phyloP scores from a whole-genome alignment of 1,139 yeast genomes.

The Protomyces gravidus region DNA sequence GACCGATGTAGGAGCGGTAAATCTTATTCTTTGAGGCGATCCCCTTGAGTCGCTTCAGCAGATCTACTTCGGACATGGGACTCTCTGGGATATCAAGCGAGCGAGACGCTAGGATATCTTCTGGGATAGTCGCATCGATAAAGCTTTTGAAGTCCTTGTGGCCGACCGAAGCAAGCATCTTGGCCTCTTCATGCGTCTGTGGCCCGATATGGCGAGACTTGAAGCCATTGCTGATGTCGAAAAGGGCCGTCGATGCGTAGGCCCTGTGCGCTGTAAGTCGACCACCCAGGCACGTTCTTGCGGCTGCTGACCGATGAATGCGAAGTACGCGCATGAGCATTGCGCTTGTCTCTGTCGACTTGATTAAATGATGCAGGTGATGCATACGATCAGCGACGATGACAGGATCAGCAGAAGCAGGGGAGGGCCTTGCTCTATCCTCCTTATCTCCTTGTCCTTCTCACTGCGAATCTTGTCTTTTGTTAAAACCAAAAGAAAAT shows the following conservation, averaged over 20 bases:
- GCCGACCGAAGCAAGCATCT: constrained; percentile 65
- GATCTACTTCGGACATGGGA: constrained; percentile 80
- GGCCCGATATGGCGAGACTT: constrained; percentile 84
- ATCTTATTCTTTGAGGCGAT: constrained; percentile 74
- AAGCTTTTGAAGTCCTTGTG: constrained; percentile 66
- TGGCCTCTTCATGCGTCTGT: constrained; percentile 53
- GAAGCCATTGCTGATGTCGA: constrained; percentile 19
- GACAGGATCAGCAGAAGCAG: no score
- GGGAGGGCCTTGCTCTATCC: no score
- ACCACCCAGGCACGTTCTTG: no score
- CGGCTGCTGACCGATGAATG: not conserved
- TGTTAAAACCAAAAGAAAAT: no score
- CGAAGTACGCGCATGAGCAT: not conserved
- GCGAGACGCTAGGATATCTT: constrained; percentile 64
- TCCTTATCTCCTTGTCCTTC: no score
- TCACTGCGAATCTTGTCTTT: no score
- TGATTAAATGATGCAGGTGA: no score
- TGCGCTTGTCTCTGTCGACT: no score
- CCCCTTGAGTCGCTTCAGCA: constrained; percentile 61
- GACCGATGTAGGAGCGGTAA: constrained; percentile 74
- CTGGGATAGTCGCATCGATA: constrained; percentile 69
- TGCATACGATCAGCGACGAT: no score
- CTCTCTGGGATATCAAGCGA: constrained; percentile 58
- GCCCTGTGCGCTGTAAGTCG: not conserved
- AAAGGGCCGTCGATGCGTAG: constrained; percentile 7